Conservation (phyloP, 192 early-diverging fungal genomes). For the Entrophospora sp. region DNA sequence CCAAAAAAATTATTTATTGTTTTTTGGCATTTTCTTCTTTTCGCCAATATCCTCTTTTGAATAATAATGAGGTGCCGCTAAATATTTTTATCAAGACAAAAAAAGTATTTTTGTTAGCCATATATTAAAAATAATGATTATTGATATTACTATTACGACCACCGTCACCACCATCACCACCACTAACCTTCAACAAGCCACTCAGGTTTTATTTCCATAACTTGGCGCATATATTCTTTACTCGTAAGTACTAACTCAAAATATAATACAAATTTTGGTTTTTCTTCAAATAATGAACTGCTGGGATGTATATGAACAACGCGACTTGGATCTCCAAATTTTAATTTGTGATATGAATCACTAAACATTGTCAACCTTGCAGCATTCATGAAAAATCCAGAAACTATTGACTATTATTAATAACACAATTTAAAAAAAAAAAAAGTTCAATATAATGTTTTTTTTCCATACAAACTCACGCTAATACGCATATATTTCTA, state of each 20-base stretch:
- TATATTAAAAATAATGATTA: not conserved
- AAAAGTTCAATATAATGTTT: too few species aligned
- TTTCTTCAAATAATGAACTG: constrained; percentile 67
- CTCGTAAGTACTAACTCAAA: constrained; percentile 89
- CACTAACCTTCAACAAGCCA: constrained; percentile 80
- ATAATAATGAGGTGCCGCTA: constrained; percentile 15
- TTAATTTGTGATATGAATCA: constrained; percentile 85
- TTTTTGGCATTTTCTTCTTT: constrained; percentile 21
- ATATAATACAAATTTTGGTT: constrained; percentile 84
- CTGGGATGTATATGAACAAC: constrained; percentile 91
- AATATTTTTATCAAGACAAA: not conserved
- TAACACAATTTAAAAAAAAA: not conserved
- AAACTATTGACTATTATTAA: constrained; percentile 54
- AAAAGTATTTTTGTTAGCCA: not conserved
- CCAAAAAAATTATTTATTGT: too few species aligned
- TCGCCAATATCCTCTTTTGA: constrained; percentile 9
- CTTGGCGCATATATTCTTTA: constrained; percentile 93
- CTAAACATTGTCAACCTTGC: constrained; percentile 77
- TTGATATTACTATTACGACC: not conserved
- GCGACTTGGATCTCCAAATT: constrained; percentile 58
- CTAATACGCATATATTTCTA: not conserved
- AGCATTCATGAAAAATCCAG: constrained; percentile 96
- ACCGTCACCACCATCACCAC: too few species aligned
- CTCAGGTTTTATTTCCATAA: constrained; percentile 81
- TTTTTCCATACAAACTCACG: too few species aligned